Conservation (phyloP, 768 basidiomycete species). For the Wakefieldia striispora region DNA sequence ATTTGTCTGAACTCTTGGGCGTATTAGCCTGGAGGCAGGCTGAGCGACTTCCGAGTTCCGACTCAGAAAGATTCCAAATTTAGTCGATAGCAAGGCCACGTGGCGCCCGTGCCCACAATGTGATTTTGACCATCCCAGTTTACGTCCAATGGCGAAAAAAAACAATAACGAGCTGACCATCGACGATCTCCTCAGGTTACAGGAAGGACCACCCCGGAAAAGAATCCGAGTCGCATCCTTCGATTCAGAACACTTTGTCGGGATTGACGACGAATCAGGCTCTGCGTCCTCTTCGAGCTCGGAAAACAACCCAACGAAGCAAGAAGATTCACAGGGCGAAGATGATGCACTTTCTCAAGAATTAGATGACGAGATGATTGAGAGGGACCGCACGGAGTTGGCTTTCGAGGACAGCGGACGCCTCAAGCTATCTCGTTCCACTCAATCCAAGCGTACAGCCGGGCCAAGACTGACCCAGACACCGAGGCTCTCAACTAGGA, state of each 20-base stretch:
- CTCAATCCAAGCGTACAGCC: constrained; percentile 8
- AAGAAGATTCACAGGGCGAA: constrained; percentile 19
- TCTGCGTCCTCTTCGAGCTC: constrained; percentile 6
- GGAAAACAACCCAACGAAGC: constrained; percentile 15
- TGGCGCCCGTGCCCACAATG: no score
- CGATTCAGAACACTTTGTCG: background rate
- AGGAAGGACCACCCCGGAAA: constrained; percentile 43
- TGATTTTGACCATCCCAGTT: no score
- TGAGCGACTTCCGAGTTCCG: no score
- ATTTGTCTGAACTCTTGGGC: no score
- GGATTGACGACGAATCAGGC: constrained; percentile 1
- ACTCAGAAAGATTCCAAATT: no score
- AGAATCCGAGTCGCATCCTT: constrained; percentile 21
- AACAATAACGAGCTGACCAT: constrained; percentile 31
- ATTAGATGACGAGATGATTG: background rate
- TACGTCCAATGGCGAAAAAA: constrained; percentile 14
- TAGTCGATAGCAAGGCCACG: no score
- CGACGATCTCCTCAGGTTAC: constrained; percentile 47
- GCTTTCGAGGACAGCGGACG: constrained; percentile 16
- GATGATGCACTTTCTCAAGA: constrained; percentile 8
- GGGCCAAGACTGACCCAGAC: constrained; percentile 2
- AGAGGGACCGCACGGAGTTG: background rate
- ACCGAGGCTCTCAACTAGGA: constrained; percentile 17
- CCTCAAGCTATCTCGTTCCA: constrained; percentile 22
- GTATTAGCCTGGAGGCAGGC: no score